A percentile compares a stretch with the other conserved stretches of the same genome.
Conservation (phyloP, 2,329 filamentous ascomycete genomes). For the Cryphonectria nitschkei region DNA sequence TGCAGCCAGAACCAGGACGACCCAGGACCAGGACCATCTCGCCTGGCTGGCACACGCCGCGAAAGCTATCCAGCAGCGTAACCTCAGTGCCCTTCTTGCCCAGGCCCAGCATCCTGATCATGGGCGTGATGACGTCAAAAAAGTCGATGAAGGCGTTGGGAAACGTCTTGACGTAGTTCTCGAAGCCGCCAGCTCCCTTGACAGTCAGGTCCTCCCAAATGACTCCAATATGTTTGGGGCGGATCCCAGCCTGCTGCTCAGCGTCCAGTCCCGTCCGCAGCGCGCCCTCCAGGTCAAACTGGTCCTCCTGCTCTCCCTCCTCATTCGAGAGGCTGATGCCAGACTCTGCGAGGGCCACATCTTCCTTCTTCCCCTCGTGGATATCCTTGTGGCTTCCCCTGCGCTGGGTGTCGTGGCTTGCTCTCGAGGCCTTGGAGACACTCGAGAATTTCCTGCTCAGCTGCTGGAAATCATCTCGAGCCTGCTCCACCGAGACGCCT, state of each 20-base stretch:
- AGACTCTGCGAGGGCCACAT: conserved; percentile 50
- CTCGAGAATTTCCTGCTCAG: conserved; percentile 65
- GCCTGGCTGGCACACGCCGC: conserved; percentile 72
- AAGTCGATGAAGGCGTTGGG: conserved; percentile 77
- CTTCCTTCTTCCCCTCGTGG: conserved; percentile 19
- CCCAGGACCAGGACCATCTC: conserved; percentile 89
- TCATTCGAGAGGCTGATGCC: conserved; percentile 42
- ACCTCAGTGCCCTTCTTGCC: conserved; percentile 71
- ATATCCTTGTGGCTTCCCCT: conserved; percentile 15
- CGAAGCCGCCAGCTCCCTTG: conserved; percentile 72
- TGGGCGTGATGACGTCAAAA: conserved; percentile 72
- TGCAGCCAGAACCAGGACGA: conserved; percentile 73
- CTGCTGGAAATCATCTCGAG: conserved; percentile 72
- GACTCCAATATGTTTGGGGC: conserved; percentile 77
- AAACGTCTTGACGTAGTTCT: conserved; percentile 75
- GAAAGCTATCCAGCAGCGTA: conserved; percentile 74
- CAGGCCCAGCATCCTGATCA: conserved; percentile 65
- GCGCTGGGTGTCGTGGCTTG: conserved; percentile 29
- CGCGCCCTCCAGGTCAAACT: conserved; percentile 76
- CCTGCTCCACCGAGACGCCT: conserved; percentile 67
- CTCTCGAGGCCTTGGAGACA: conserved; percentile 56
- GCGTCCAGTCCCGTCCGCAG: conserved; percentile 73
- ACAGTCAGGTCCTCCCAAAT: conserved; percentile 80
- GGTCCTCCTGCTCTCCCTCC: conserved; percentile 50
- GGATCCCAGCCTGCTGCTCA: conserved; percentile 77